A percentile compares a stretch with the other conserved stretches of the same genome.
These are phyloP conservation scores for Botrytis porri DNA, from an alignment of 2,329 filamentous ascomycete genomes.

Conservation along the genomic window DNA sequence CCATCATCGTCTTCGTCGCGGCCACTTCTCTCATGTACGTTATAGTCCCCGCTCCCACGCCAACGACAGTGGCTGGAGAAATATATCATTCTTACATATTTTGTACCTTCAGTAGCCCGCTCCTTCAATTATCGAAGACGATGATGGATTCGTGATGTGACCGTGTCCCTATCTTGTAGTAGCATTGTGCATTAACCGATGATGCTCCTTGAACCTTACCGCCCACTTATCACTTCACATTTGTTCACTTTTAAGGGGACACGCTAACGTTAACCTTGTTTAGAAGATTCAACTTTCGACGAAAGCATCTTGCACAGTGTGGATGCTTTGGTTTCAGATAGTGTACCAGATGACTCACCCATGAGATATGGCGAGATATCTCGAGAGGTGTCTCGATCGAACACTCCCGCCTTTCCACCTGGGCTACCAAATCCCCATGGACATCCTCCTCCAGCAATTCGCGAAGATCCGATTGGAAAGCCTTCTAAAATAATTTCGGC, in stretches of 20 bases:
- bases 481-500: conserved; percentile 32
- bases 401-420: conserved; percentile 46
- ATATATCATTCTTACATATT: conserved; percentile 49
- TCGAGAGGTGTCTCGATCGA: conserved; percentile 31
- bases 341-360: conserved; percentile 29
- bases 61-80: conserved; percentile 44
- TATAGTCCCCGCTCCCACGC: conserved; percentile 50
- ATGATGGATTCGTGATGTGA: conserved; percentile 59
- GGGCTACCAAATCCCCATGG: conserved; percentile 42
- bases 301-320: conserved; percentile 54
- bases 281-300: conserved; percentile 58
- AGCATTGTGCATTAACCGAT: conserved; percentile 24
- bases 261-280: conserved; percentile 34
- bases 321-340: conserved; percentile 65
- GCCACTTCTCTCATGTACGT: conserved; percentile 58
- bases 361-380: conserved; percentile 22
- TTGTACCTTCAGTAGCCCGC: conserved; percentile 40
- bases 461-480: conserved; percentile 32
- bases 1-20: conserved; percentile 67
- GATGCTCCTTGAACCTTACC: conserved; percentile 39
- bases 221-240: conserved; percentile 1
- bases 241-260: background rate
- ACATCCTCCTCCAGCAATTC: conserved; percentile 39
- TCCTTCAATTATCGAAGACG: conserved; percentile 49
- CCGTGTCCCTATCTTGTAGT: conserved; percentile 31